Conservation (phyloP, 805 yeast species). For the Candida hispaniensis region DNA sequence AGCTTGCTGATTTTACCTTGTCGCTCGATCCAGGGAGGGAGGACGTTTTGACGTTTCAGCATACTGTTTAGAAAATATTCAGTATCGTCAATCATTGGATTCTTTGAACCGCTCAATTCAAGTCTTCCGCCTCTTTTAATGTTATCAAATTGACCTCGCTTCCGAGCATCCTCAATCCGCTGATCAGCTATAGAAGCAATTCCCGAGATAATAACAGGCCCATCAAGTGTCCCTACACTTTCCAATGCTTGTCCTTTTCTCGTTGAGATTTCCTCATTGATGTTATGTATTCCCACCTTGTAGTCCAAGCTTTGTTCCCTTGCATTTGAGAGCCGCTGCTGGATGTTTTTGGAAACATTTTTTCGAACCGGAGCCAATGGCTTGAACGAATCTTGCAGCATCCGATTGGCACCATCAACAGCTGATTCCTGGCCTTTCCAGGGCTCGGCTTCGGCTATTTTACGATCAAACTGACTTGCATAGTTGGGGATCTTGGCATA, state of each 20-base stretch:
- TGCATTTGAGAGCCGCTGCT: slow-evolving; percentile 34
- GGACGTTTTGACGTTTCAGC: slow-evolving; percentile 56
- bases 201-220: slow-evolving; percentile 26
- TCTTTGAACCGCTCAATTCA: slow-evolving; percentile 32
- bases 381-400: slow-evolving; percentile 44
- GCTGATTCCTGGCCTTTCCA: slow-evolving; percentile 50
- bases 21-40: slow-evolving; percentile 86
- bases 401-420: slow-evolving; percentile 40
- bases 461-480: slow-evolving; percentile 37
- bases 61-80: slow-evolving; percentile 75
- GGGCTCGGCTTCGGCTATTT: slow-evolving; percentile 41
- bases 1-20: slow-evolving; percentile 47
- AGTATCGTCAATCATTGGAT: slow-evolving; percentile 52
- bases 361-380: slow-evolving; percentile 26
- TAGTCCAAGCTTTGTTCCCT: slow-evolving; percentile 60
- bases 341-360: not conserved
- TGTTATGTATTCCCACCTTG: slow-evolving; percentile 26
- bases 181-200: slow-evolving; percentile 64
- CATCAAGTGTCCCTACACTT: slow-evolving; percentile 34
- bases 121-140: slow-evolving; percentile 55
- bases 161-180: slow-evolving; percentile 61
- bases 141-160: slow-evolving; percentile 56
- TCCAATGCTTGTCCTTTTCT: slow-evolving; percentile 52
- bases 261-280: slow-evolving; percentile 40
- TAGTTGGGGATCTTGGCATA: slow-evolving; percentile 35